These are phyloP conservation scores for Sclerotiophoma versabilis DNA, from an alignment of 2,329 filamentous ascomycete genomes.

Conservation along the genomic window DNA sequence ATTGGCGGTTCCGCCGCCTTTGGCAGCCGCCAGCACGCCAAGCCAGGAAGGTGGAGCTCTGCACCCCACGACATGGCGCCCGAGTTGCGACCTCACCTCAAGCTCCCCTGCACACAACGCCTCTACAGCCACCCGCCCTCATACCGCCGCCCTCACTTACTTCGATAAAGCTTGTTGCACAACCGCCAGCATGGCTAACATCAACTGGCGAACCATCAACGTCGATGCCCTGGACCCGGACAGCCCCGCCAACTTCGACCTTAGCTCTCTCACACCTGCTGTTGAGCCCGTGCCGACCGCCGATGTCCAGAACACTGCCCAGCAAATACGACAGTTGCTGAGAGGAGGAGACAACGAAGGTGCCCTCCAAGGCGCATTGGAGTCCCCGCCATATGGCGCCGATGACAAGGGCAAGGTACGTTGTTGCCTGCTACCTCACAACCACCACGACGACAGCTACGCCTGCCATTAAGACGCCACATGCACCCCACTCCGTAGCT, in stretches of 20 bases:
- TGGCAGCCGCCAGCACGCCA: conserved; percentile 37
- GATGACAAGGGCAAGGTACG: conserved; percentile 62
- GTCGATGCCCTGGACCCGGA: conserved; percentile 91
- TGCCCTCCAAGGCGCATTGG: conserved; percentile 81
- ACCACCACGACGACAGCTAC: conserved; percentile 12
- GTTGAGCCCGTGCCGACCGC: conserved; percentile 76
- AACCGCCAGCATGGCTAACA: conserved; percentile 51
- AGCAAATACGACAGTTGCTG: conserved; percentile 86
- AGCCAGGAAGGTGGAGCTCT: conserved; percentile 34
- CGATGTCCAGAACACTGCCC: conserved; percentile 78
- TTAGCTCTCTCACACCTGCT: conserved; percentile 79
- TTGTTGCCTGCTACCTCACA: conserved; percentile 28
- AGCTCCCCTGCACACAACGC: conserved; percentile 27
- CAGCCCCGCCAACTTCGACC: conserved; percentile 89
- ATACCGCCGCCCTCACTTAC: conserved; percentile 7
- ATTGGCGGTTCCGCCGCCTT: conserved; percentile 29
- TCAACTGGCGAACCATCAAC: conserved; percentile 88
- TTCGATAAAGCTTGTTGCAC: conserved; percentile 15
- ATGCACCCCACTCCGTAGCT: conserved; percentile 17
- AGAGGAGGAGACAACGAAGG: conserved; percentile 87
- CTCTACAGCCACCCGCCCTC: conserved; percentile 19
- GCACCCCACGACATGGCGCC: conserved; percentile 35
- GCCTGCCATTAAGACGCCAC: conserved; percentile 1
- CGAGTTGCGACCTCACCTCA: conserved; percentile 33
- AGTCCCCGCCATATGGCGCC: conserved; percentile 77